These are phyloP conservation scores for Orbilia quercus DNA, from an alignment of 2,329 filamentous ascomycete species.

Conservation along the genomic window DNA sequence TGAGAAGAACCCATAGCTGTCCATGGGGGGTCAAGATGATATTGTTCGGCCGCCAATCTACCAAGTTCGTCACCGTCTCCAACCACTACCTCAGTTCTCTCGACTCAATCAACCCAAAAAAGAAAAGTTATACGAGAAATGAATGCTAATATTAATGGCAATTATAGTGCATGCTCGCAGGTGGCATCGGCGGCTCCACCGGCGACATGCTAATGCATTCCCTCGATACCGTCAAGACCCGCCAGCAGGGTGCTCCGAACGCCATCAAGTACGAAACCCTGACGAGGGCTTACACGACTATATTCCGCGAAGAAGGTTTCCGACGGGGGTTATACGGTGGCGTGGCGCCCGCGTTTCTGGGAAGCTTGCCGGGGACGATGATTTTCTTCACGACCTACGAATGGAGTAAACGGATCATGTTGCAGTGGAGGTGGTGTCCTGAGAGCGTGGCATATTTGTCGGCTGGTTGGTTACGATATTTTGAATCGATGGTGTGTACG, in stretches of 20 bases:
- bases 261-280: constrained; percentile 93
- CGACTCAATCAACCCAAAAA: neutral
- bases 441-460: constrained; percentile 86
- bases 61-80: constrained; percentile 47
- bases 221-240: constrained; percentile 96
- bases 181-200: constrained; percentile 88
- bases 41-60: constrained; percentile 51
- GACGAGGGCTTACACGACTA: constrained; percentile 89
- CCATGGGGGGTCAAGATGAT: constrained; percentile 50
- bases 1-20: constrained; percentile 25
- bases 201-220: constrained; percentile 99
- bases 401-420: constrained; percentile 87
- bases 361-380: constrained; percentile 92
- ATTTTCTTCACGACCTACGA: constrained; percentile 98
- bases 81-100: neutral
- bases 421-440: constrained; percentile 80
- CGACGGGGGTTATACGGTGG: constrained; percentile 88
- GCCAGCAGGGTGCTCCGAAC: constrained; percentile 94
- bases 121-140: neutral
- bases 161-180: constrained; percentile 89
- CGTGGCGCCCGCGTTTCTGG: constrained; percentile 88
- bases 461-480: constrained; percentile 72
- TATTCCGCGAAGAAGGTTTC: constrained; percentile 90
- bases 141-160: neutral
- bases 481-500: neutral